Percentiles rank a stretch among this genome's conserved stretches.
These are phyloP conservation scores for Beauveria asiatica DNA, from an alignment of 2,329 filamentous ascomycete species.

Conservation along the genomic window DNA sequence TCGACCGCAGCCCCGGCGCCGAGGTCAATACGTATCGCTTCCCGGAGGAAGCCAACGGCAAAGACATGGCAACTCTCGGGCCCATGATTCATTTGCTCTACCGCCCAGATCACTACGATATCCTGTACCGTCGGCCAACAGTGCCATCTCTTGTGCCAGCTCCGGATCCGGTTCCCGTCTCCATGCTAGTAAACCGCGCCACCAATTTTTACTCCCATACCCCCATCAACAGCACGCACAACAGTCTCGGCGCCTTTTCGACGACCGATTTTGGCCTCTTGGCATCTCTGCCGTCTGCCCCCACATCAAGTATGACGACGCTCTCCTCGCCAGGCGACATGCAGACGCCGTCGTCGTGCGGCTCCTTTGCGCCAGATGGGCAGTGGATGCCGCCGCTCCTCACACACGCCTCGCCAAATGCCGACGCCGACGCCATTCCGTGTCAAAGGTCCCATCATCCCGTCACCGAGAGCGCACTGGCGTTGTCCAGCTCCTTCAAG, in stretches of 20 bases:
- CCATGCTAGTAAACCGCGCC: conserved; percentile 46
- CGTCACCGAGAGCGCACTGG: background rate
- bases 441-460: background rate
- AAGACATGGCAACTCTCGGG: conserved; percentile 34
- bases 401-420: background rate
- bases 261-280: conserved; percentile 35
- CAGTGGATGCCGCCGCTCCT: conserved; percentile 4
- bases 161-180: conserved; percentile 13
- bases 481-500: background rate
- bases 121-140: conserved; percentile 59
- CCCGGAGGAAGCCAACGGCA: conserved; percentile 43
- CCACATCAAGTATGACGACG: conserved; percentile 30
- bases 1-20: conserved; percentile 74
- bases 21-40: conserved; percentile 66
- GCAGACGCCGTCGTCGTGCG: background rate
- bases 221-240: conserved; percentile 31
- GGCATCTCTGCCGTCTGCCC: conserved; percentile 16
- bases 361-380: background rate
- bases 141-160: conserved; percentile 17
- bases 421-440: background rate
- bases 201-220: conserved; percentile 37
- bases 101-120: conserved; percentile 83
- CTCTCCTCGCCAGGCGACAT: background rate
- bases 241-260: conserved; percentile 33
- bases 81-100: conserved; percentile 52